Evolutionary conservation across 257 asterid species (phyloP).

Genomic region (Leonotis leonurus): DNA sequence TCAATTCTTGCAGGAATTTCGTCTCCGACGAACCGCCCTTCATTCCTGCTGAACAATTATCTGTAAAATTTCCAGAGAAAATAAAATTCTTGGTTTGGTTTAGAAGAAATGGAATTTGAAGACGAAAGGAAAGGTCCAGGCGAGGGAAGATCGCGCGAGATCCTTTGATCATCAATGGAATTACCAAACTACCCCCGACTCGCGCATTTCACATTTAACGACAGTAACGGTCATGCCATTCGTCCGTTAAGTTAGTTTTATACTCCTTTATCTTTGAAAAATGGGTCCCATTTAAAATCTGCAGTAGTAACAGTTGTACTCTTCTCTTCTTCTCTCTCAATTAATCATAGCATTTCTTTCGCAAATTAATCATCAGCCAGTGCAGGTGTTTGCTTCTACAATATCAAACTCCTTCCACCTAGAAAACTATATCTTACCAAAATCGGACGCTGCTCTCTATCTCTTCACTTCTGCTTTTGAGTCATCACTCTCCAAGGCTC

Average conservation of each 20-base stretch:
- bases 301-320: no score
- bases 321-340: not conserved
- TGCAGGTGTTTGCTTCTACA: slow-evolving; percentile 5
- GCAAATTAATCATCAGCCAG: not conserved
- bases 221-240: not conserved
- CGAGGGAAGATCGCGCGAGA: slow-evolving; percentile 11
- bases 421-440: not conserved
- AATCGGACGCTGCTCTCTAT: not conserved
- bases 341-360: no score
- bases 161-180: not conserved
- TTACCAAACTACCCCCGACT: slow-evolving; percentile 1
- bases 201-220: not conserved
- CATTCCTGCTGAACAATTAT: slow-evolving; percentile 17
- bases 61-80: not conserved
- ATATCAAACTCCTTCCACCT: not conserved
- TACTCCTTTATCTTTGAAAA: no score
- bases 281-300: no score
- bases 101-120: not conserved
- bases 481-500: slow-evolving; percentile 20
- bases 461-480: not conserved
- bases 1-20: slow-evolving; percentile 51
- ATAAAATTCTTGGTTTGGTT: not conserved
- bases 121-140: slow-evolving; percentile 5
- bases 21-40: slow-evolving; percentile 49
- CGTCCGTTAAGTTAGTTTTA: slow-evolving; percentile 7